phyloP scores from a whole-genome alignment of 352 stramenopile genomes.

The Pythium brassicae region DNA sequence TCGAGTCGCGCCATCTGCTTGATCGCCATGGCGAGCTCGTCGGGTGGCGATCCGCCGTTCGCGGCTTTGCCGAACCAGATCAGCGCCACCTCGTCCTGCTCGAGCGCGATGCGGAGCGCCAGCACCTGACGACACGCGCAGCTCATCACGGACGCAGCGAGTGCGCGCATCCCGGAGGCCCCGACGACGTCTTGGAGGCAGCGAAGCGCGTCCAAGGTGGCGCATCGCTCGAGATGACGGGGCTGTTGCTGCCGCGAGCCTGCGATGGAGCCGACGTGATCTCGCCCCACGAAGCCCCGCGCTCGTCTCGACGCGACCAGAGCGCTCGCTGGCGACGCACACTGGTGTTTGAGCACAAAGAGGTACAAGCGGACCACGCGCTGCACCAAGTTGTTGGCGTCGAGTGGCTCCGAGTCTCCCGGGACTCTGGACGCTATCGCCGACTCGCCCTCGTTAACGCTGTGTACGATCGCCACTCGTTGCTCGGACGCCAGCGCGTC shows the following conservation, averaged over 20 bases:
- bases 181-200: slow-evolving; percentile 17
- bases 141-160: slow-evolving; percentile 2
- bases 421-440: background rate
- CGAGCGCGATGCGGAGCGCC: slow-evolving; percentile 13
- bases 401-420: too few relatives aligned
- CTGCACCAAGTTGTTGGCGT: slow-evolving; percentile 9
- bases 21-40: slow-evolving; percentile 25
- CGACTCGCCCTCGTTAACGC: background rate
- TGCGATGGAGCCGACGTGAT: background rate
- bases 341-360: slow-evolving; percentile 18
- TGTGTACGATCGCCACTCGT: background rate
- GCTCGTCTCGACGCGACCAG: slow-evolving; percentile 7
- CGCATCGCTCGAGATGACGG: slow-evolving; percentile 3
- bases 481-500: slow-evolving; percentile 5
- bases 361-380: slow-evolving; percentile 17
- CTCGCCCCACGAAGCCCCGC: background rate
- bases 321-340: slow-evolving; percentile 1
- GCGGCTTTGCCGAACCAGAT: slow-evolving; percentile 24
- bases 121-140: slow-evolving; percentile 11
- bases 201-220: slow-evolving; percentile 4
- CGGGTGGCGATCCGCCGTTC: slow-evolving; percentile 11
- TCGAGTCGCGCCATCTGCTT: slow-evolving; percentile 27
- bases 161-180: background rate
- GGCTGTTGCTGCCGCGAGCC: too few relatives aligned
- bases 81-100: slow-evolving; percentile 29